A percentile compares a stretch with the other conserved stretches of the same genome.
These are phyloP conservation scores for Curvularia verruculosa DNA, from an alignment of 2,329 filamentous ascomycete genomes.

Conservation along the genomic window DNA sequence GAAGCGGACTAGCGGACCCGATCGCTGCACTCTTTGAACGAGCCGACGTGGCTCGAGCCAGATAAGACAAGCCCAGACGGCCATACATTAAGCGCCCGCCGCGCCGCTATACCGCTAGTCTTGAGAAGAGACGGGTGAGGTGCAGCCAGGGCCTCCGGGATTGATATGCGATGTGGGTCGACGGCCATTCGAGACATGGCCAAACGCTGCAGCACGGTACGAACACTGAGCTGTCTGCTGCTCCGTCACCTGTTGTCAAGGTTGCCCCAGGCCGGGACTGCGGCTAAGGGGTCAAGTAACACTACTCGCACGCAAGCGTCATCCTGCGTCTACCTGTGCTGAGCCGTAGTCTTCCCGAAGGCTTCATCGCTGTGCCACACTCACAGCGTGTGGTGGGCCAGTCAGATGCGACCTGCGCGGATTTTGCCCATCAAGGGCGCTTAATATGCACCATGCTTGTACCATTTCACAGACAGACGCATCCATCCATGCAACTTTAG, in stretches of 20 bases:
- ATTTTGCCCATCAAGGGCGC: slow-evolving; percentile 19
- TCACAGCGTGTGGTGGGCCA: slow-evolving; percentile 31
- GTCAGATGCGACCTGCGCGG: slow-evolving; percentile 20
- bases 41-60: slow-evolving; percentile 26
- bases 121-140: slow-evolving; percentile 11
- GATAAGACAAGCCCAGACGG: slow-evolving; percentile 24
- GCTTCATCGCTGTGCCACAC: slow-evolving; percentile 33
- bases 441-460: slow-evolving; percentile 17
- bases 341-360: slow-evolving; percentile 12
- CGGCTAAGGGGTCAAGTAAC: slow-evolving; percentile 20
- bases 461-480: slow-evolving; percentile 22
- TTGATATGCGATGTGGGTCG: slow-evolving; percentile 7
- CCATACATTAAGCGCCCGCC: slow-evolving; percentile 31
- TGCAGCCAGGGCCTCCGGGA: slow-evolving; percentile 11
- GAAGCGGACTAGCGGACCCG: slow-evolving; percentile 15
- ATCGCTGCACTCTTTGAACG: slow-evolving; percentile 10
- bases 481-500: slow-evolving; percentile 19
- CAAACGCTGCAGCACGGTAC: slow-evolving; percentile 15
- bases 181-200: slow-evolving; percentile 20
- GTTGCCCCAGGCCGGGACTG: slow-evolving; percentile 8
- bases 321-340: slow-evolving; percentile 38
- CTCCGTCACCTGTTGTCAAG: background rate
- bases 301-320: slow-evolving; percentile 25
- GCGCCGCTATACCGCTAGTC: slow-evolving; percentile 24
- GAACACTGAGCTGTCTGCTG: slow-evolving; percentile 23